Percentiles rank a stretch among this genome's conserved stretches.
These are phyloP conservation scores for Bjerkandera adusta DNA, from an alignment of 1,284 basidiomycete genomes.

Conservation along the genomic window DNA sequence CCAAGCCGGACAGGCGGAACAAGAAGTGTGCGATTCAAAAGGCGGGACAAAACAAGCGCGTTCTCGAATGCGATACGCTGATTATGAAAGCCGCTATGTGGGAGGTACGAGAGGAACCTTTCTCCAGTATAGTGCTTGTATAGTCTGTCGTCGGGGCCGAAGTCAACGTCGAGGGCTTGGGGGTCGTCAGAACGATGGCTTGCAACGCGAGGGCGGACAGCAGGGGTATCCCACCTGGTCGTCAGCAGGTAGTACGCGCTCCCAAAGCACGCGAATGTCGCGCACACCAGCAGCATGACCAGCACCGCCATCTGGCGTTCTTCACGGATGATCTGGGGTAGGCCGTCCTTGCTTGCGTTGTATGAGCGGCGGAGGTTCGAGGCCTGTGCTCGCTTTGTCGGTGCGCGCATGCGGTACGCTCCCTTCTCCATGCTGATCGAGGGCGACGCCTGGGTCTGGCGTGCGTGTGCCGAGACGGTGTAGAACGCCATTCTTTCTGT, in stretches of 20 bases:
- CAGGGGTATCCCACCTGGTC: constrained; percentile 53
- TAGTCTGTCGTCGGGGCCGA: constrained; percentile 6
- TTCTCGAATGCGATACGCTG: constrained; percentile 84
- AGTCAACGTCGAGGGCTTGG: constrained; percentile 3
- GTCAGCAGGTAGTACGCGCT: constrained; percentile 62
- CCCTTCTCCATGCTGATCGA: constrained; percentile 63
- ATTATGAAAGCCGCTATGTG: constrained; percentile 83
- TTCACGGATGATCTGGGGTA: constrained; percentile 15
- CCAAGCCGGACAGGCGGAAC: constrained; percentile 72
- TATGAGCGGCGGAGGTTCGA: constrained; percentile 8
- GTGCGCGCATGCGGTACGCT: constrained; percentile 55
- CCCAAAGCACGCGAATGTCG: constrained; percentile 51
- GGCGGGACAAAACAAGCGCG: constrained; percentile 62
- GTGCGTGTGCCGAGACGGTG: constrained; percentile 19
- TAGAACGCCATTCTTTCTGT: constrained; percentile 20
- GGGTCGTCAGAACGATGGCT: constrained; percentile 1
- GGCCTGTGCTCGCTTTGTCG: constrained; percentile 20
- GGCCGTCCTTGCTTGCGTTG: constrained; percentile 2
- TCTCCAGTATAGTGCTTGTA: too few species aligned
- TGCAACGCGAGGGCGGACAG: not conserved
- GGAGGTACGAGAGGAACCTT: constrained; percentile 61
- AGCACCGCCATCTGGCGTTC: constrained; percentile 34
- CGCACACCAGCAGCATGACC: constrained; percentile 45
- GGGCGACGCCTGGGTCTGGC: constrained; percentile 44
- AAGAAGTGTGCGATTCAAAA: constrained; percentile 74